A percentile compares a stretch with the other conserved stretches of the same genome.
These are phyloP conservation scores for Sanghuangporus sanghuang DNA, from an alignment of 1,284 basidiomycete genomes.

Conservation along the genomic window DNA sequence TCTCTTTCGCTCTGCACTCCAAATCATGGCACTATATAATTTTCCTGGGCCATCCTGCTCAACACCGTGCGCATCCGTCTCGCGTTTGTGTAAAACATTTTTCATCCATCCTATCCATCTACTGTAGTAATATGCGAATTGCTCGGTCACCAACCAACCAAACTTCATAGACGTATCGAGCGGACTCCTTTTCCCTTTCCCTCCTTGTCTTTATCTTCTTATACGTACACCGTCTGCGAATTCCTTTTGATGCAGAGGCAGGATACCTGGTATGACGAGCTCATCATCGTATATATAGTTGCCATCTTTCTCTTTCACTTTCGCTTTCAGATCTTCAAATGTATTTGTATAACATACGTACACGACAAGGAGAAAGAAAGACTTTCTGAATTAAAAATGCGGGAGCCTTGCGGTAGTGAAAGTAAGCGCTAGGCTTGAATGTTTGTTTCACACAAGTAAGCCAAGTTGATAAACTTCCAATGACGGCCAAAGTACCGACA, in stretches of 20 bases:
- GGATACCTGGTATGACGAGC: neutral
- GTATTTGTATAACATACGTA: no score
- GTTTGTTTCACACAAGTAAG: no score
- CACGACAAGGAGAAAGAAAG: no score
- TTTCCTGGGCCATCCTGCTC: neutral
- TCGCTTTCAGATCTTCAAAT: no score
- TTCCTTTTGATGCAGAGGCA: neutral
- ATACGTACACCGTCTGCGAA: neutral
- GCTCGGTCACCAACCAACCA: neutral
- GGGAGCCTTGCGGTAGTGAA: no score
- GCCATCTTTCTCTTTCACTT: neutral
- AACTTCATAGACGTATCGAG: neutral
- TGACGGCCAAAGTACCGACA: no score
- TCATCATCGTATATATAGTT: neutral
- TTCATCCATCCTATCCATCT: conserved; percentile 19
- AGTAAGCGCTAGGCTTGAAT: no score
- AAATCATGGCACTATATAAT: conserved; percentile 1
- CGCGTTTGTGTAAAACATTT: conserved; percentile 13
- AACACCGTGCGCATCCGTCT: neutral
- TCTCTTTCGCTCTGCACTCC: neutral
- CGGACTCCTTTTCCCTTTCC: neutral
- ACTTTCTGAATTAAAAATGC: no score
- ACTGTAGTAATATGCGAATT: conserved; percentile 1
- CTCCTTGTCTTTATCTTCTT: neutral
- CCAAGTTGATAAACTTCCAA: no score